phyloP scores from a whole-genome alignment of 768 basidiomycete genomes.

The Pisolithus tinctorius region DNA sequence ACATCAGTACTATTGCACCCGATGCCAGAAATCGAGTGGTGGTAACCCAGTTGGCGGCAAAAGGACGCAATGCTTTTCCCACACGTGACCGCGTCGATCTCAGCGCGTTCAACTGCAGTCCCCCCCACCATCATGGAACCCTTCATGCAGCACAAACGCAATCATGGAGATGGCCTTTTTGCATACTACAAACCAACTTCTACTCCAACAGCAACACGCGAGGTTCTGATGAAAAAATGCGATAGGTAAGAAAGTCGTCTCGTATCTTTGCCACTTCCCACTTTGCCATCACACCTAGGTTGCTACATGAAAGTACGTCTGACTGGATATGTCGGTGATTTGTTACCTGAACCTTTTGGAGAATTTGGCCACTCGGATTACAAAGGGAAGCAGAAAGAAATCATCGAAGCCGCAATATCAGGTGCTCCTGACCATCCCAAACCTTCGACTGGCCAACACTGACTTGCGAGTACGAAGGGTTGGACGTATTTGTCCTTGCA shows the following conservation, averaged over 20 bases:
- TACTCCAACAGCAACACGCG: not conserved
- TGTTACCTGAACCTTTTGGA: constrained; percentile 18
- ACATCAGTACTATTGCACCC: no score
- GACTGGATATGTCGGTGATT: not conserved
- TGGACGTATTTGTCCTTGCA: constrained; percentile 73
- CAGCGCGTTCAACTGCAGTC: not conserved
- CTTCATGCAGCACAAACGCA: not conserved
- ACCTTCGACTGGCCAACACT: no score
- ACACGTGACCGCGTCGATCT: no score
- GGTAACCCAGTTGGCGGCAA: no score
- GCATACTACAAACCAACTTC: not conserved
- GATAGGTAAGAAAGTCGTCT: not conserved
- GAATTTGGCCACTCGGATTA: constrained; percentile 65
- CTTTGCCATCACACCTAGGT: not conserved
- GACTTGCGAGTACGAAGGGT: constrained; percentile 34
- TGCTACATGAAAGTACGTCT: not conserved
- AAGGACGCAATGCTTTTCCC: no score
- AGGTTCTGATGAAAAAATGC: not conserved
- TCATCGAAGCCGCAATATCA: constrained; percentile 61
- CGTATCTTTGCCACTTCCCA: not conserved
- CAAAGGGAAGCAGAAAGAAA: constrained; percentile 73
- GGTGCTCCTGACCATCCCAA: constrained; percentile 30
- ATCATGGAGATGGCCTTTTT: not conserved
- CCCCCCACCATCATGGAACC: not conserved
- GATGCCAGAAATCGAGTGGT: no score